phyloP scores from a whole-genome alignment of 2,329 filamentous ascomycete genomes.

The Amauroascus verrucosus region DNA sequence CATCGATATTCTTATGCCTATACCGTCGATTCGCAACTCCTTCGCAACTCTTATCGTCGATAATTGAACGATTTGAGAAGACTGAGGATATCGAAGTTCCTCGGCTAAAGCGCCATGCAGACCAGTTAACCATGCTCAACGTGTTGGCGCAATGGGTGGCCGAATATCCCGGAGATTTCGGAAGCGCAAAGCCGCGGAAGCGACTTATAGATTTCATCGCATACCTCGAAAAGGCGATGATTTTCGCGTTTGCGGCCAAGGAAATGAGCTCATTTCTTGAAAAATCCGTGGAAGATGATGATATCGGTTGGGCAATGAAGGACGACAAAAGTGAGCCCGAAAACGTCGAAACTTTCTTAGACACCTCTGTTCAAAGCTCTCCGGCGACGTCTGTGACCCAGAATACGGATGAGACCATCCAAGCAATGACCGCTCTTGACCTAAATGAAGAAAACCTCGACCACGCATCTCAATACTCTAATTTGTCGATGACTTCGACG shows the following conservation, averaged over 20 bases:
- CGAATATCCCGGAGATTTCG: conserved; percentile 87
- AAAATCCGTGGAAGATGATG: conserved; percentile 71
- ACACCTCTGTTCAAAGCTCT: conserved; percentile 34
- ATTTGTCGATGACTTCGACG: conserved; percentile 32
- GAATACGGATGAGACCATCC: conserved; percentile 27
- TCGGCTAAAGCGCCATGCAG: conserved; percentile 65
- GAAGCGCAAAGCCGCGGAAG: conserved; percentile 60
- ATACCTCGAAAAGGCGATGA: conserved; percentile 62
- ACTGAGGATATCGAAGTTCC: conserved; percentile 64
- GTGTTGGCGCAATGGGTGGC: conserved; percentile 83
- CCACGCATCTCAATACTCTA: conserved; percentile 31
- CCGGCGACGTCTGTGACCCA: conserved; percentile 27
- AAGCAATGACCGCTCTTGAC: conserved; percentile 32
- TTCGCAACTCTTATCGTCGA: conserved; percentile 62
- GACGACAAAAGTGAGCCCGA: conserved; percentile 50
- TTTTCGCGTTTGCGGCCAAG: conserved; percentile 73
- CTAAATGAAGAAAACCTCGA: conserved; percentile 32
- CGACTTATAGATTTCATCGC: conserved; percentile 65
- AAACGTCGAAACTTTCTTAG: conserved; percentile 33
- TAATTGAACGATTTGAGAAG: conserved; percentile 52
- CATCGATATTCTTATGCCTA: conserved; percentile 77
- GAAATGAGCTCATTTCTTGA: conserved; percentile 76
- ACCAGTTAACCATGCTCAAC: conserved; percentile 73
- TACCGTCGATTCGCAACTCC: conserved; percentile 91
- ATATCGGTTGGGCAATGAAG: conserved; percentile 80